Percentiles rank a stretch among this genome's conserved stretches.
phyloP scores from a whole-genome alignment of 2,329 filamentous ascomycete genomes.

The Ceratocystiopsis brevicomis region DNA sequence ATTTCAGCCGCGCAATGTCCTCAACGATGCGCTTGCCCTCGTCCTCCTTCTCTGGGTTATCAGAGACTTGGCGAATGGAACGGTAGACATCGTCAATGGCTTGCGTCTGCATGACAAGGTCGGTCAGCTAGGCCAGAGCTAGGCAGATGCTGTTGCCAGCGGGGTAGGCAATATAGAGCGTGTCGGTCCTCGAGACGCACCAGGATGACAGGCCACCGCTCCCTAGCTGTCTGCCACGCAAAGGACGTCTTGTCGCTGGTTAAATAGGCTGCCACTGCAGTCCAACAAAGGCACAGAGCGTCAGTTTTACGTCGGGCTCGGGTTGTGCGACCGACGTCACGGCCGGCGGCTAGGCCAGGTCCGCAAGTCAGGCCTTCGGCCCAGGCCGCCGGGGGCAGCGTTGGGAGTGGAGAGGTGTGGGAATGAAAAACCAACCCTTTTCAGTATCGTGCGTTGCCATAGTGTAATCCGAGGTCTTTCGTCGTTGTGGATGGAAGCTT shows the following conservation, averaged over 20 bases:
- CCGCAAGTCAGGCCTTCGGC: too few species aligned
- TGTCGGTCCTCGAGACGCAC: conserved; percentile 25
- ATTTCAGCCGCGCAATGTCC: conserved; percentile 67
- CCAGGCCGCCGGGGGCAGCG: too few species aligned
- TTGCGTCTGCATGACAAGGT: conserved; percentile 42
- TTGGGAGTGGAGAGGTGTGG: too few species aligned
- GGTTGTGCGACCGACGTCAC: too few species aligned
- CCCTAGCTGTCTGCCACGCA: conserved; percentile 64
- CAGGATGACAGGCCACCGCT: conserved; percentile 86
- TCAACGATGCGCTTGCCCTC: conserved; percentile 80
- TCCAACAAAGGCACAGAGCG: too few species aligned
- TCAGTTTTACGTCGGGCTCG: too few species aligned
- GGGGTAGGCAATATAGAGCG: too few species aligned
- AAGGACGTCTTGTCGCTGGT: conserved; percentile 77
- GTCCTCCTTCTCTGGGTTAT: conserved; percentile 42
- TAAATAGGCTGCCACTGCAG: conserved; percentile 39
- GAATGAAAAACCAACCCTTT: too few species aligned
- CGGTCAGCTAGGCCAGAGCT: neutral
- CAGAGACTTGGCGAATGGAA: conserved; percentile 24
- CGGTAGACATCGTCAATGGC: conserved; percentile 91
- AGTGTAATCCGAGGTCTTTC: too few species aligned
- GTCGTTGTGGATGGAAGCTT: too few species aligned
- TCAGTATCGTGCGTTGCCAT: too few species aligned
- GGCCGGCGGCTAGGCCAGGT: too few species aligned
- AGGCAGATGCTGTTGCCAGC: neutral